A percentile compares a stretch with the other conserved stretches of the same genome.
phyloP scores from a whole-genome alignment of 2,329 filamentous ascomycete species.

The Neonectria coccinea region DNA sequence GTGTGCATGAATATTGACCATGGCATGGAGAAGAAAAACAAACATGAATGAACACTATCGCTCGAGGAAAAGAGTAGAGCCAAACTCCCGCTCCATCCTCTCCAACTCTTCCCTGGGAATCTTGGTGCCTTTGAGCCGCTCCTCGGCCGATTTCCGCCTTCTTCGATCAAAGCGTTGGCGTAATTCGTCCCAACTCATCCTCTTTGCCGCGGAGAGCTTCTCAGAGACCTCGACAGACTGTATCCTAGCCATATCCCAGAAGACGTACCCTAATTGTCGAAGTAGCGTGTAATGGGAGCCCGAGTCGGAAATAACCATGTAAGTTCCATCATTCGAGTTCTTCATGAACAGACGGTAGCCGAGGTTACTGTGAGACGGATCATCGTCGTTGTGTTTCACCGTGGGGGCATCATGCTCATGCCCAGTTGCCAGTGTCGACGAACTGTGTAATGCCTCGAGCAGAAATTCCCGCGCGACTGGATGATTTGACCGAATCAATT shows the following conservation, averaged over 20 bases:
- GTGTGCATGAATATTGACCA: too few species aligned
- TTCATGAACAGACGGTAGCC: background rate
- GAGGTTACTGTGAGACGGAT: slow-evolving; percentile 1
- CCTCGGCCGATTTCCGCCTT: background rate
- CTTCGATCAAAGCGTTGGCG: background rate
- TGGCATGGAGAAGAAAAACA: too few species aligned
- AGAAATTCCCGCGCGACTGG: slow-evolving; percentile 3
- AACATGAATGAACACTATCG: too few species aligned
- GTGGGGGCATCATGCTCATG: background rate
- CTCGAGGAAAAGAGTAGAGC: background rate
- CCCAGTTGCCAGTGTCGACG: background rate
- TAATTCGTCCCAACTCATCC: background rate
- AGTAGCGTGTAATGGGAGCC: background rate
- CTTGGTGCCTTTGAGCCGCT: background rate
- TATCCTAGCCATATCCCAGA: slow-evolving; percentile 7
- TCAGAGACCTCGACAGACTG: background rate
- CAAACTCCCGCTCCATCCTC: slow-evolving; percentile 6
- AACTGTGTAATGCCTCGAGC: background rate
- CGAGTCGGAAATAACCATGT: background rate
- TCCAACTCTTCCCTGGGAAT: background rate
- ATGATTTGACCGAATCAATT: slow-evolving; percentile 10
- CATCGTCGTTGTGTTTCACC: background rate
- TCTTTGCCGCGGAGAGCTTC: background rate
- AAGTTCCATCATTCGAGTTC: background rate
- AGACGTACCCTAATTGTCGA: slow-evolving; percentile 9